Conservation (phyloP, 1,284 basidiomycete genomes). For the Heterobasidion irregulare region DNA sequence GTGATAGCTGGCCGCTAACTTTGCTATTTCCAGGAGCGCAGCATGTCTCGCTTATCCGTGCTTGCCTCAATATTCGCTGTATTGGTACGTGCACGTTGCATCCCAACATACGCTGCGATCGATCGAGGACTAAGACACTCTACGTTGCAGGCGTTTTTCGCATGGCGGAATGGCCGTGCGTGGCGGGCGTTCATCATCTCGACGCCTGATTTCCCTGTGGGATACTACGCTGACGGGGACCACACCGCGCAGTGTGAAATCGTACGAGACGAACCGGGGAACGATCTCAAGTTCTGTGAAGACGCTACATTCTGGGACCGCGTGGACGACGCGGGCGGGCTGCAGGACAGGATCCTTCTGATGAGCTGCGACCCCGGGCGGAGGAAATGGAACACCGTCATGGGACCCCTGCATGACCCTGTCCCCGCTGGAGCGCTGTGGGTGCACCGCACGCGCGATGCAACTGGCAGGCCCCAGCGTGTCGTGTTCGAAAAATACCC, state of each 20-base stretch:
- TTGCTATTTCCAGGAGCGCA: no score
- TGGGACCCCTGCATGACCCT: slow-evolving; percentile 43
- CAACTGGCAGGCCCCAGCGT: slow-evolving; percentile 9
- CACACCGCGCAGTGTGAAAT: slow-evolving; percentile 34
- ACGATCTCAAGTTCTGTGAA: slow-evolving; percentile 39
- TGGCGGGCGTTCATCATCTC: slow-evolving; percentile 30
- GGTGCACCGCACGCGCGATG: slow-evolving; percentile 8
- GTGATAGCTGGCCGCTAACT: no score
- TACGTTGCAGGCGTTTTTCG: slow-evolving; percentile 24
- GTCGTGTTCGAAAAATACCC: slow-evolving; percentile 36
- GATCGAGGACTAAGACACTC: no score
- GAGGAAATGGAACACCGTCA: slow-evolving; percentile 56
- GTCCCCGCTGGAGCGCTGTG: slow-evolving; percentile 21
- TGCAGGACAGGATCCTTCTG: slow-evolving; percentile 34
- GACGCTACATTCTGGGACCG: slow-evolving; percentile 57
- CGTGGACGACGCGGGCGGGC: slow-evolving; percentile 22
- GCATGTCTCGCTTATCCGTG: no score
- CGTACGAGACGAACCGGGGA: slow-evolving; percentile 19
- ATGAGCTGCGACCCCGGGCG: slow-evolving; percentile 47
- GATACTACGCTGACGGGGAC: slow-evolving; percentile 40
- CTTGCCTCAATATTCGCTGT: no score
- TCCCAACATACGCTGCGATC: no score
- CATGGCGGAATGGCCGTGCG: slow-evolving; percentile 35
- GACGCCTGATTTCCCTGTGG: slow-evolving; percentile 32
- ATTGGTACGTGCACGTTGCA: no score